These are phyloP conservation scores for Calamus simplicifolius DNA, from an alignment of 176 grass and related monocot species.

Conservation along the genomic window DNA sequence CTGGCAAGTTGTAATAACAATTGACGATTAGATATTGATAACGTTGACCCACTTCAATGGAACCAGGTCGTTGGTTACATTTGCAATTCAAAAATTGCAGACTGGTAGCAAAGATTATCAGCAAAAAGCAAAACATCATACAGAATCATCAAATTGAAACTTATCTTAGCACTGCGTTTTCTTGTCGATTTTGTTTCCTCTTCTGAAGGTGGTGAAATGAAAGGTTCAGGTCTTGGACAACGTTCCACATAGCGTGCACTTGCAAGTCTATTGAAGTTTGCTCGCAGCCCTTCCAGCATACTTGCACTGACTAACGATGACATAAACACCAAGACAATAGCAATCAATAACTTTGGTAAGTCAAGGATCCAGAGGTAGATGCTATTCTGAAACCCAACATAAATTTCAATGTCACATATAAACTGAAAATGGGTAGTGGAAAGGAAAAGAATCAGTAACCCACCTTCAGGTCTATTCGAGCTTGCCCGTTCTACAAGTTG, in stretches of 20 bases:
- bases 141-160: neutral
- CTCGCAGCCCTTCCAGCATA: constrained; percentile 37
- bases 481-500: constrained; percentile 55
- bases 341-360: neutral
- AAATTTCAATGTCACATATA: no score
- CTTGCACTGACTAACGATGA: constrained; percentile 6
- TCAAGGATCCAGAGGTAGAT: no score
- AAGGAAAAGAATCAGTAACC: neutral
- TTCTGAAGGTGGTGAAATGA: constrained; percentile 40
- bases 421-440: no score
- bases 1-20: no score
- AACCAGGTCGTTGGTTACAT: no score
- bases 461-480: constrained; percentile 32
- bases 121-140: no score
- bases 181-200: constrained; percentile 41
- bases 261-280: constrained; percentile 65
- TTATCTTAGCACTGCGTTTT: constrained; percentile 68
- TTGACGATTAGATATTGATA: no score
- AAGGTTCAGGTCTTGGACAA: constrained; percentile 68
- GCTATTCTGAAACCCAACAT: no score
- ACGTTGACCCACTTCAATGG: no score
- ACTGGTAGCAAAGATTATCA: no score
- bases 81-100: no score
- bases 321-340: neutral
- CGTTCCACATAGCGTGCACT: constrained; percentile 65